These are phyloP conservation scores for Trebouxia sp. DNA, from an alignment of 139 green algal species.

Conservation along the genomic window DNA sequence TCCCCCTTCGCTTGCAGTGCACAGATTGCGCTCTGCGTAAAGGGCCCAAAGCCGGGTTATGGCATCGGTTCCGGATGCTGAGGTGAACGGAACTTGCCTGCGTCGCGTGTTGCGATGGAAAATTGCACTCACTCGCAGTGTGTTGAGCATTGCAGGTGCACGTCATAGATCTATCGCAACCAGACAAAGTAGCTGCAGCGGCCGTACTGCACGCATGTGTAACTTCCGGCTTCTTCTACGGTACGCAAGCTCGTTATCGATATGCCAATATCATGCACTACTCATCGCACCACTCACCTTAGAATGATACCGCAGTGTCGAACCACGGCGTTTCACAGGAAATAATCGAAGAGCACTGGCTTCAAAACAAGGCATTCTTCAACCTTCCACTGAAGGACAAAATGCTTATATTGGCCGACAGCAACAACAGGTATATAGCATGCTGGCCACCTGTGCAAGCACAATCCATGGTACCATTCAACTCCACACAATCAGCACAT, in stretches of 20 bases:
- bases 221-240: constrained; percentile 64
- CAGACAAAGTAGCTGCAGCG: constrained; percentile 29
- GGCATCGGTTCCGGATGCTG: no score
- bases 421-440: constrained; percentile 52
- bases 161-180: constrained; percentile 35
- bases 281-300: not conserved
- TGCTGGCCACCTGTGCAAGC: not conserved
- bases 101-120: no score
- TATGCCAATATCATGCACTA: not conserved
- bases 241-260: constrained; percentile 27
- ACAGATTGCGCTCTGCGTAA: no score
- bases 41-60: no score
- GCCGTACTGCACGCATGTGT: constrained; percentile 44
- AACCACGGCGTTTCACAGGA: constrained; percentile 73
- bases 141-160: constrained; percentile 46
- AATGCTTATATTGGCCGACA: constrained; percentile 62
- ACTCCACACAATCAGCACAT: not conserved
- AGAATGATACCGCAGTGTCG: constrained; percentile 61
- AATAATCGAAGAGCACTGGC: constrained; percentile 60
- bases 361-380: constrained; percentile 73
- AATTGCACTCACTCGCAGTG: no score
- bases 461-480: no score
- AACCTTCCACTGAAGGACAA: constrained; percentile 73
- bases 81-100: no score
- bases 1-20: no score